Conservation (phyloP, 805 yeast genomes). For the Candida corydali region DNA sequence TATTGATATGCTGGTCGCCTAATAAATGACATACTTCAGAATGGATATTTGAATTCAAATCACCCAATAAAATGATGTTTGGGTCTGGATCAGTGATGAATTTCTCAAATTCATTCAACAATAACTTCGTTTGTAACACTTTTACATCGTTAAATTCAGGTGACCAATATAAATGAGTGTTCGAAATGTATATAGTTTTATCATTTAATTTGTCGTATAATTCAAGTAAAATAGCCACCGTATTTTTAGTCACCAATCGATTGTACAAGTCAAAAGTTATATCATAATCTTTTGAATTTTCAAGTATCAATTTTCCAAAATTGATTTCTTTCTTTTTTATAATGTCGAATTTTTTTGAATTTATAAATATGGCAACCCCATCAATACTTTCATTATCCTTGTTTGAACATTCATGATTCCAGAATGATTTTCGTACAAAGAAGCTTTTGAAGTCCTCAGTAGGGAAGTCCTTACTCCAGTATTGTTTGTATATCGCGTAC, state of each 20-base stretch:
- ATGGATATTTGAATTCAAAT: constrained; percentile 49
- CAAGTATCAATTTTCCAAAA: constrained; percentile 23
- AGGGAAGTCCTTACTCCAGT: constrained; percentile 34
- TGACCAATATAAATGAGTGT: constrained; percentile 60
- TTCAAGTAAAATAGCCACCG: constrained; percentile 52
- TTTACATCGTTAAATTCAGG: constrained; percentile 50
- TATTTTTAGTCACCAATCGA: constrained; percentile 45
- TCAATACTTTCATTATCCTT: constrained; percentile 44
- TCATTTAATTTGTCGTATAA: constrained; percentile 41
- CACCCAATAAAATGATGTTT: constrained; percentile 48
- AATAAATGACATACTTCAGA: constrained; percentile 48
- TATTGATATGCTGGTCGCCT: constrained; percentile 19
- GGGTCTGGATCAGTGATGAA: constrained; percentile 12
- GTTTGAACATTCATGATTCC: constrained; percentile 33
- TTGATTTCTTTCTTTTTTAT: constrained; percentile 26
- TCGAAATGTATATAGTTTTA: constrained; percentile 43
- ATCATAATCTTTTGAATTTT: constrained; percentile 21
- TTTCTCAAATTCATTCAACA: constrained; percentile 13
- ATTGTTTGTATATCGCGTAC: constrained; percentile 30
- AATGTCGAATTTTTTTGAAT: constrained; percentile 43
- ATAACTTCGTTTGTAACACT: constrained; percentile 46
- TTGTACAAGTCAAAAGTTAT: constrained; percentile 29
- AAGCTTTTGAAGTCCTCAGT: constrained; percentile 36
- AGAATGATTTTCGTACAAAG: constrained; percentile 50
- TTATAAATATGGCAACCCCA: constrained; percentile 56